These are phyloP conservation scores for Sporisorium sorghi DNA, from an alignment of 1,284 basidiomycete species.

Conservation along the genomic window DNA sequence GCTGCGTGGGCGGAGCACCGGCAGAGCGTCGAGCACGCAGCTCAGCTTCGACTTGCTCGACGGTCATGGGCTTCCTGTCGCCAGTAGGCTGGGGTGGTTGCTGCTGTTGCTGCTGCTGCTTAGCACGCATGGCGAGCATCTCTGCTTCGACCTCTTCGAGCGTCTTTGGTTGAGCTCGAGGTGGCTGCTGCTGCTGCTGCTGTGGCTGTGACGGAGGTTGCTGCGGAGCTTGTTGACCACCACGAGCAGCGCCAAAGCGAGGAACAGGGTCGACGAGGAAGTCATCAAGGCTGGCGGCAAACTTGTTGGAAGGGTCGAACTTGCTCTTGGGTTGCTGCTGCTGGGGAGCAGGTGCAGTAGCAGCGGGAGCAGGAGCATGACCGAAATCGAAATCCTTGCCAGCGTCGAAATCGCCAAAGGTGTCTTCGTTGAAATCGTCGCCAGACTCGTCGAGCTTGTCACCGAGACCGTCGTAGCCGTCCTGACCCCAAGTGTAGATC, in stretches of 20 bases:
- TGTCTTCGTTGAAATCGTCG: slow-evolving; percentile 77
- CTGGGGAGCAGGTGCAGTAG: slow-evolving; percentile 20
- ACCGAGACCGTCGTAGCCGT: slow-evolving; percentile 88
- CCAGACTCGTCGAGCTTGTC: slow-evolving; percentile 81
- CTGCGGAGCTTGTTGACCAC: slow-evolving; percentile 28
- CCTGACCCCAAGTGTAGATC: slow-evolving; percentile 87
- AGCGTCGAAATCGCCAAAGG: slow-evolving; percentile 77
- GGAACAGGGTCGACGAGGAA: slow-evolving; percentile 63
- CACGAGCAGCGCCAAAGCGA: slow-evolving; percentile 47
- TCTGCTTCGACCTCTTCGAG: slow-evolving; percentile 70
- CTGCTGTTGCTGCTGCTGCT: slow-evolving; percentile 27
- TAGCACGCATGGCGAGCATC: slow-evolving; percentile 60
- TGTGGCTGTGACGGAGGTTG: slow-evolving; percentile 37
- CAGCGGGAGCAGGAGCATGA: slow-evolving; percentile 64
- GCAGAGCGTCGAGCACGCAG: slow-evolving; percentile 67
- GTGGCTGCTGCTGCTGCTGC: slow-evolving; percentile 19
- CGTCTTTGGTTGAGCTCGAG: slow-evolving; percentile 61
- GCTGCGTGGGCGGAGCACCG: slow-evolving; percentile 7
- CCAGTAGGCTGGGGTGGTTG: slow-evolving; percentile 44
- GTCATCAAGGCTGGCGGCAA: slow-evolving; percentile 66
- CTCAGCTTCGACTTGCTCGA: slow-evolving; percentile 94
- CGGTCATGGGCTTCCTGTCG: slow-evolving; percentile 75
- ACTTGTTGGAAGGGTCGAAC: slow-evolving; percentile 51
- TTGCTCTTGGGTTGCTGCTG: slow-evolving; percentile 42
- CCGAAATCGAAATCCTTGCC: slow-evolving; percentile 91